Base-by-base conservation (phyloP, 495 filamentous ascomycete species). In the Massariosphaeria phaeospora region DNA sequence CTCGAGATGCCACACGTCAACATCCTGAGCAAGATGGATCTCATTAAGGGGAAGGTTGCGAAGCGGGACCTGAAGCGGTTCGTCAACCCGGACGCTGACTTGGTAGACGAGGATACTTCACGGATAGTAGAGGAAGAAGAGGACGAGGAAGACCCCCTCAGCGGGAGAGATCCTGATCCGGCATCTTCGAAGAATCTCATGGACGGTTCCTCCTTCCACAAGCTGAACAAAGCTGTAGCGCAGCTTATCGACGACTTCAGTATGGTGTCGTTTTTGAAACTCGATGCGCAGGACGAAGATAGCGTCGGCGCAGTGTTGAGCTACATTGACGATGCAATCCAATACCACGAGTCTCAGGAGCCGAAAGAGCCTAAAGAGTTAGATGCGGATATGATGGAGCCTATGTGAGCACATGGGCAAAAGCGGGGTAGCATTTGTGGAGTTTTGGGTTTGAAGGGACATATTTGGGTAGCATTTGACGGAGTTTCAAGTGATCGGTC, bases 261-360 rank as follows among this genome's bases (percentile, higher is more conserved):
- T 69, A 95, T 98, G 89, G 91, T 98, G 3, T 93, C 84, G 17
- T 98, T 93, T 66, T 73, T 96, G 33, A 84, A 89, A 73, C 72
- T 98, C 29, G 86, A 97, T 66, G 88, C 81, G 41, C 86, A 91
- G 61, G 84, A 96, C 59, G 93, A 96, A 69, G 93, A 98, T 59
- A 96, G 91, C 66, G 86, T 98, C 8, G 83, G 79, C 3, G 82
- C 83, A 7, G 83, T 97, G n/a, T 68, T 98, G 56, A 96, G 91
- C 74, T 91, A 96, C 64, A 95, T 98, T 60, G 93, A 98, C 56
- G 91, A 98, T 74, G 85, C 86, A 4, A 91, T 96, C 57, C 94
- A 96, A 59, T 98, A 81, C 69, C 89, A 95, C 65, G 93, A 98
- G 62, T 90, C 93, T 11, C 93, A 97, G 66, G 93, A 98, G 66